Percentiles rank a stretch among this genome's conserved stretches.
Evolutionary conservation across 805 yeast species (phyloP).

Genomic region (Starmerella davenportii): DNA sequence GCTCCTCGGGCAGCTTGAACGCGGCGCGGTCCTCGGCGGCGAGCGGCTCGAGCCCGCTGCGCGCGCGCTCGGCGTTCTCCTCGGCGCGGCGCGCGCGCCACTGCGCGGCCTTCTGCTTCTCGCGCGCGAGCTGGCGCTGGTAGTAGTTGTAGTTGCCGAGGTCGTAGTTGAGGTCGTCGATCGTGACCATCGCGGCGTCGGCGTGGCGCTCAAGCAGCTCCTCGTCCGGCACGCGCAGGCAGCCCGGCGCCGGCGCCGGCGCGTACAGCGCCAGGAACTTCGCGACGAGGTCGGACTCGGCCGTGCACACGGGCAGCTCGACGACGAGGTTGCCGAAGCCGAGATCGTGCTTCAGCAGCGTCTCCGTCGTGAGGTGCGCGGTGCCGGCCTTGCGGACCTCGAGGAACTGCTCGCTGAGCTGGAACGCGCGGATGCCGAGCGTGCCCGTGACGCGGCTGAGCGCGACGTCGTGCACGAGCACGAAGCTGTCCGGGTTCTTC

Average conservation of each 20-base stretch:
- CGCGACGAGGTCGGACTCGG: slow-evolving; percentile 50
- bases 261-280: slow-evolving; percentile 28
- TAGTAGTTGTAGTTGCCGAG: slow-evolving; percentile 65
- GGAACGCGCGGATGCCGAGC: slow-evolving; percentile 48
- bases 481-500: slow-evolving; percentile 33
- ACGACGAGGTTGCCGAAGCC: slow-evolving; percentile 49
- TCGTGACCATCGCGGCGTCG: slow-evolving; percentile 47
- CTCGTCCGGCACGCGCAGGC: slow-evolving; percentile 28
- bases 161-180: slow-evolving; percentile 61
- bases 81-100: slow-evolving; percentile 56
- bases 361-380: slow-evolving; percentile 49
- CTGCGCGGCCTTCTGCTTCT: slow-evolving; percentile 46
- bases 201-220: slow-evolving; percentile 29
- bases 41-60: slow-evolving; percentile 34
- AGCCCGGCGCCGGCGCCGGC: slow-evolving; percentile 20
- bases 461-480: slow-evolving; percentile 52
- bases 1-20: slow-evolving; percentile 54
- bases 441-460: slow-evolving; percentile 37
- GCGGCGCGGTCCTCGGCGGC: slow-evolving; percentile 36
- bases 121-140: slow-evolving; percentile 60
- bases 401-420: slow-evolving; percentile 46
- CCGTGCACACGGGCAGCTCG: slow-evolving; percentile 48
- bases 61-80: slow-evolving; percentile 45
- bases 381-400: slow-evolving; percentile 28
- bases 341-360: slow-evolving; percentile 40